A percentile compares a stretch with the other conserved stretches of the same genome.
Conservation (phyloP, 768 basidiomycete genomes). For the Podaxis carcinomalis region DNA sequence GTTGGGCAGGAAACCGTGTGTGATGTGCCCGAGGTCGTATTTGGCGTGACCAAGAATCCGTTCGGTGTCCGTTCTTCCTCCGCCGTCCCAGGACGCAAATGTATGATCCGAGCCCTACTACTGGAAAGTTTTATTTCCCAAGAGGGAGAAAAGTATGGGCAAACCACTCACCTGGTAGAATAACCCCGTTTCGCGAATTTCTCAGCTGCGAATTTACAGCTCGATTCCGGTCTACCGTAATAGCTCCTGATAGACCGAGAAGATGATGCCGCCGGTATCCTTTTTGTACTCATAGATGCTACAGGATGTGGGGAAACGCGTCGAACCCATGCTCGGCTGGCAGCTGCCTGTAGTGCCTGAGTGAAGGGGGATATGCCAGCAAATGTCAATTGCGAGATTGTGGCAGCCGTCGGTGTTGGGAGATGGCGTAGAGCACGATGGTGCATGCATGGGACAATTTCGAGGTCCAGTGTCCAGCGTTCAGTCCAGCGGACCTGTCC, state of each 20-base stretch:
- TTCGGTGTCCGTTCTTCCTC: not conserved
- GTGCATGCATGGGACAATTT: slow-evolving; percentile 44
- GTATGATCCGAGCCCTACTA: not conserved
- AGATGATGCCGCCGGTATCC: not conserved
- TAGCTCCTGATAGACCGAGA: not conserved
- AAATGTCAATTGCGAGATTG: slow-evolving; percentile 15
- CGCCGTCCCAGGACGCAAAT: not conserved
- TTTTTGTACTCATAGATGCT: not conserved
- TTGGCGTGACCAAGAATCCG: not conserved
- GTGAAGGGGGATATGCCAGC: slow-evolving; percentile 28
- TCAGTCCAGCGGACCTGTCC: not conserved
- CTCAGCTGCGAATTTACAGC: not conserved
- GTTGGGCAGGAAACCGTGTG: not conserved
- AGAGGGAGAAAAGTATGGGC: not conserved
- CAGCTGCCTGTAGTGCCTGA: slow-evolving; percentile 42
- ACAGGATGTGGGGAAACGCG: slow-evolving; percentile 14
- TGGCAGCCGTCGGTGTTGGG: slow-evolving; percentile 17
- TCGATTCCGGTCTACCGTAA: slow-evolving; percentile 1
- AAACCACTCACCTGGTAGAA: slow-evolving; percentile 1
- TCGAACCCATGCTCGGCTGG: slow-evolving; percentile 44
- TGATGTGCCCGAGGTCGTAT: not conserved
- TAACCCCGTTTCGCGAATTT: not conserved
- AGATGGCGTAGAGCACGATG: slow-evolving; percentile 37
- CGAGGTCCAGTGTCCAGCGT: slow-evolving; percentile 7
- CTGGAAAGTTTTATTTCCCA: not conserved